phyloP scores from a whole-genome alignment of 352 stramenopile genomes.

The Globisporangium polare region DNA sequence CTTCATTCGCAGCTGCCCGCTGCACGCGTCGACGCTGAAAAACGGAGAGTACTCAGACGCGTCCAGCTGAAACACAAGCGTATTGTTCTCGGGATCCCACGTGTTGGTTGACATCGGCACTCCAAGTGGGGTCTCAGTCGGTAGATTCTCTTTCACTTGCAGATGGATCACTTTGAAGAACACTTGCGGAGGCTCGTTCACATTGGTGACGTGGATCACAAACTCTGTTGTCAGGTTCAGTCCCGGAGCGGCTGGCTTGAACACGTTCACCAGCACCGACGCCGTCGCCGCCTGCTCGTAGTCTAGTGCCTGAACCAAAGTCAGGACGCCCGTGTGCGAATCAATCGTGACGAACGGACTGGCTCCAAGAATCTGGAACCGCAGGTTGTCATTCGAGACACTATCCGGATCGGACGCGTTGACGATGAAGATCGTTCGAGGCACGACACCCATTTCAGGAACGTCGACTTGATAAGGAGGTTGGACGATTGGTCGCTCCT shows the following conservation, averaged over 20 bases:
- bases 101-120: conserved; percentile 21
- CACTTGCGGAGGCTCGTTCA: conserved; percentile 25
- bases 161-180: conserved; percentile 3
- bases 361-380: conserved; percentile 18
- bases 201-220: conserved; percentile 14
- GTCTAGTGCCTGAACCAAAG: conserved; percentile 2
- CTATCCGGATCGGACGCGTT: conserved; percentile 48
- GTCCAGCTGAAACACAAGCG: conserved; percentile 34
- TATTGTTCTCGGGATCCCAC: conserved; percentile 62
- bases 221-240: neutral
- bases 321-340: neutral
- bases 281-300: neutral
- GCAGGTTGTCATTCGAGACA: conserved; percentile 26
- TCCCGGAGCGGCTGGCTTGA: neutral
- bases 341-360: neutral
- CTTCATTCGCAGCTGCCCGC: conserved; percentile 37
- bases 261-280: neutral
- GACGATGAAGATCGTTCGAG: conserved; percentile 32
- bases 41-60: conserved; percentile 36
- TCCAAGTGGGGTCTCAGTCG: conserved; percentile 19
- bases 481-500: conserved; percentile 1
- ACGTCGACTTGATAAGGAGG: conserved; percentile 2
- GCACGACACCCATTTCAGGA: conserved; percentile 35
- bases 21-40: conserved; percentile 47
- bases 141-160: conserved; percentile 1